Evolutionary conservation across 768 basidiomycete genomes (phyloP).

Genomic region (Lactarius evosmus): DNA sequence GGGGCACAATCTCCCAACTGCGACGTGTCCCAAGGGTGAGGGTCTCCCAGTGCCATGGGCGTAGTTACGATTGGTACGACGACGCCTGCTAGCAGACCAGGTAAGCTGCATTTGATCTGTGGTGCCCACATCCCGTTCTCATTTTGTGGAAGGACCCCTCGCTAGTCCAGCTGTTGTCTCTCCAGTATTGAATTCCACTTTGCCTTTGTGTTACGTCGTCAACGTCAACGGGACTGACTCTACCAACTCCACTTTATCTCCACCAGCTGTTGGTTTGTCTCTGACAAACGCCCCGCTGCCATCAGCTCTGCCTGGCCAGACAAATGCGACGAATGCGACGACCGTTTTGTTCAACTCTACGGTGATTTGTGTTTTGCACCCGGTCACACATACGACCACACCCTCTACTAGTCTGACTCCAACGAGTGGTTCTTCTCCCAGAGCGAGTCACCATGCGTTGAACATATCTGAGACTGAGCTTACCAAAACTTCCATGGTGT

Average conservation of each 20-base stretch:
- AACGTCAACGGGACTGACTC: background rate
- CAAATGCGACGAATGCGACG: background rate
- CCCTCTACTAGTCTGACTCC: background rate
- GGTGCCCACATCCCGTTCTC: background rate
- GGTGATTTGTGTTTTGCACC: background rate
- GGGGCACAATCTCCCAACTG: conserved; percentile 6
- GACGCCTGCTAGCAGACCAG: background rate
- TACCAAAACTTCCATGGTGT: background rate
- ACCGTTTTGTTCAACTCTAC: background rate
- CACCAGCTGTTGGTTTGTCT: background rate
- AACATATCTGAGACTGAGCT: background rate
- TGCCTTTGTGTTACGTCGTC: background rate
- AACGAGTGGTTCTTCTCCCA: background rate
- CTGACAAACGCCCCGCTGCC: background rate
- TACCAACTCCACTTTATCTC: background rate
- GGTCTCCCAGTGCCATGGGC: background rate
- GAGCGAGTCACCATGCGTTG: background rate
- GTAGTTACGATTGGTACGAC: background rate
- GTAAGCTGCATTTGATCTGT: conserved; percentile 5
- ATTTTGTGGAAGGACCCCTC: background rate
- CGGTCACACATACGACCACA: background rate
- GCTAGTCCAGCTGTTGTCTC: background rate
- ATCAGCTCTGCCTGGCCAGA: background rate
- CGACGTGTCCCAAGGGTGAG: background rate
- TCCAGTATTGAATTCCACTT: background rate